phyloP scores from a whole-genome alignment of 352 stramenopile species.

The Phytophthora parvispora region DNA sequence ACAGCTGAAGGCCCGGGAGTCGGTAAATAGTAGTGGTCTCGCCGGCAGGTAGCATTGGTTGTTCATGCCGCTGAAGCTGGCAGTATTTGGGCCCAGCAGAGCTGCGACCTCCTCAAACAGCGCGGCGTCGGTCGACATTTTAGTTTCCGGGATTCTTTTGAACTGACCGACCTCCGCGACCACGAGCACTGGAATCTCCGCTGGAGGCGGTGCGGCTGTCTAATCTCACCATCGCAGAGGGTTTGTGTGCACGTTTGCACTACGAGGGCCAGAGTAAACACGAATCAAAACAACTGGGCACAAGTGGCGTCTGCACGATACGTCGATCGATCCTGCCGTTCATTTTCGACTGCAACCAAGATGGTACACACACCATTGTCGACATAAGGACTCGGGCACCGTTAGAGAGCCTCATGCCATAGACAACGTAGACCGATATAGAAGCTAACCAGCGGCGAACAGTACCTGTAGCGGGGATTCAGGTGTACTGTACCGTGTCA shows the following conservation, averaged over 20 bases:
- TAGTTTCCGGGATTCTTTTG: not conserved
- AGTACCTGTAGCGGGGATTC: too few relatives aligned
- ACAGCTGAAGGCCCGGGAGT: not conserved
- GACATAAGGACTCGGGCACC: too few relatives aligned
- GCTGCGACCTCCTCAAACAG: not conserved
- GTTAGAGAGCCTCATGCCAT: too few relatives aligned
- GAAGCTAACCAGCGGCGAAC: too few relatives aligned
- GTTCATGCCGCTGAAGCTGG: too few relatives aligned
- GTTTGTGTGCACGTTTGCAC: not conserved
- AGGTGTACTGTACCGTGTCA: too few relatives aligned
- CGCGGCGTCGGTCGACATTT: not conserved
- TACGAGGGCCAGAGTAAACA: not conserved
- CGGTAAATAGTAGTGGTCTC: not conserved
- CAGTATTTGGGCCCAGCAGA: not conserved
- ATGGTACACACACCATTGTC: too few relatives aligned
- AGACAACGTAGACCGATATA: too few relatives aligned
- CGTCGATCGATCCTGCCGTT: not conserved
- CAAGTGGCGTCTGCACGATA: not conserved
- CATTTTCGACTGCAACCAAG: too few relatives aligned
- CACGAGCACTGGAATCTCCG: not conserved
- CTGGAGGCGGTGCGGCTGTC: not conserved
- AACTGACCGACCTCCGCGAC: not conserved
- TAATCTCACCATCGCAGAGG: not conserved
- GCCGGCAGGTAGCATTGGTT: not conserved
- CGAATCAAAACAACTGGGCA: not conserved